Evolutionary conservation across 345 rosid genomes (phyloP), one percentile per base, ranked within the genome.

Genomic region (Microcos paniculata): DNA sequence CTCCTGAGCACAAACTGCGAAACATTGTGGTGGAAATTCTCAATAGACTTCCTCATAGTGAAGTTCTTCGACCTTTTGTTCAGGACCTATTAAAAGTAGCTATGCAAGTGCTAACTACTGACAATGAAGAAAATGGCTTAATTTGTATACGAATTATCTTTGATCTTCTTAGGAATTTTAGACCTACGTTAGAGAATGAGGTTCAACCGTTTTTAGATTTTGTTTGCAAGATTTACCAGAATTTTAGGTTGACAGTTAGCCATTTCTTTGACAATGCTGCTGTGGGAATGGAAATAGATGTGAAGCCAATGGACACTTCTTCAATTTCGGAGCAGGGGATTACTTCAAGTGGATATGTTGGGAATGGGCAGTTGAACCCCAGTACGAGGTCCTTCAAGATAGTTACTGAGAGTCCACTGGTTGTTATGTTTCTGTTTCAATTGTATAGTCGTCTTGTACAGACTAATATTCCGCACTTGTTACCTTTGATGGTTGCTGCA

Each of bases 381-480:
- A 96, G 98, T 70, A 90, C 94, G 21, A 85, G 94, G 67, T 96
- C 99, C 14, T 96, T 96, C 76, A 96, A 94, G 96, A 94, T 93
- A 76, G 94, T 96, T 70, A 91, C 98, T 0, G 99, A 96, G 92
- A 92, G 97, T 80, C 99, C 99, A 21, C 97, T 94, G 78, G 98
- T 96, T 80, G 99, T 96, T 74, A 96, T 96, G 98, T 96, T 96
- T 82, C 87, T 93, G 73, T 96, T 96, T 85, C 99, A 96, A 83
- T 81, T 96, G 81, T 93, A 92, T 74, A 80, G 94, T 57, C 94
- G 98, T 74, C 97, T 93, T 71, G 98, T 96, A 74, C 97, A 93
- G 83, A 93, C 97, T 48, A 96, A 96, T 80, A 96, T 96, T 77
- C 99, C 99, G 75, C 87, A 85, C 75, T 83, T 96, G 82, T 82